Base-by-base conservation (phyloP, 2,329 filamentous ascomycete species). In the Talaromyces amestolkiae region DNA sequence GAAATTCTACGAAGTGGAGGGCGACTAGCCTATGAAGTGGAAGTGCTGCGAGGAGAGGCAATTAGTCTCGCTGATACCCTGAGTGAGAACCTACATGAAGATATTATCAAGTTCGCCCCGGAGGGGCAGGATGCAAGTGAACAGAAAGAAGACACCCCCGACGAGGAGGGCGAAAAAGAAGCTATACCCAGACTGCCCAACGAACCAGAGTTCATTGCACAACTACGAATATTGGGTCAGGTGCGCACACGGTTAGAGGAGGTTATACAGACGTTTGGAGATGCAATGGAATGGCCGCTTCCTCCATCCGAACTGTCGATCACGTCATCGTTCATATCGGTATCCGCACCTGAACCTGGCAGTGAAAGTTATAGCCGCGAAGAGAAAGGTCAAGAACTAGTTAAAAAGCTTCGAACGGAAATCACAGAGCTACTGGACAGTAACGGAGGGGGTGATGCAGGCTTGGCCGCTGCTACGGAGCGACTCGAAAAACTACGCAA, bases 261-360 rank as follows among this genome's bases (percentile, higher is more conserved):
- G 1, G 93, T 98, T 27, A 93, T 98, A 73, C 91, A 91, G 76
- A 90, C 89, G 0, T 99, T 99, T 76, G 94, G 93, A 47, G 90
- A 96, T 71, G 94, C 95, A 37, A 97, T 98, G 91, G 90, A 96
- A 71, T 98, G 96, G 85, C 90, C 92, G 0, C 87, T 97, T 59
- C 92, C 94, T 0, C 93, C 94, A 0, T 96, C 91, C 0, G 93
- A 97, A 74, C 80, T 93, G 13, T 94, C 91, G 0, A 86, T 96
- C 65, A 87, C 89, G 54, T 94, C 92, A 0, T 93, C 91, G 0
- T 93, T 97, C 73, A 87, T 97, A 56, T 96, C 92, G 6, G 92
- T 97, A 13, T 96, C 93, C 0, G 92, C 91, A 0, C 93, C 94
- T 0, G 91, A 94, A 64, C 85, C 88, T 0, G 89, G 88, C 19